A percentile compares a stretch with the other conserved stretches of the same genome.
Evolutionary conservation across 441 rosid species (phyloP).

Genomic region (Syzygium syzygioides): DNA sequence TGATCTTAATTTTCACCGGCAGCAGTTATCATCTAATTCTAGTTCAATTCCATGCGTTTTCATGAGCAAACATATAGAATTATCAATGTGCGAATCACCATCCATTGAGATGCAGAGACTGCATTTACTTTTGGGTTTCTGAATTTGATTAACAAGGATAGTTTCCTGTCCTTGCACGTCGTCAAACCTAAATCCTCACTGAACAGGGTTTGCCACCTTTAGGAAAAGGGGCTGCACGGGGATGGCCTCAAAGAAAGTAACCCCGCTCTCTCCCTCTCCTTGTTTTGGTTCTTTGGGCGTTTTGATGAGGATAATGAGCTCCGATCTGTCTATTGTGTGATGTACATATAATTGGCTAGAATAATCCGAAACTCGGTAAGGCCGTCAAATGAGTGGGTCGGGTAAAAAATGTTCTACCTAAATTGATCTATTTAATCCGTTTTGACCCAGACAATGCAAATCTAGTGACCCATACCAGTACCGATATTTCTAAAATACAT

Average conservation of each 20-base stretch:
- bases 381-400: not conserved
- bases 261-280: not conserved
- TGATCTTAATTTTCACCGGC: too few relatives aligned
- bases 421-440: too few relatives aligned
- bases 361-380: too few relatives aligned
- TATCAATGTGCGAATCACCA: not conserved
- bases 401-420: not conserved
- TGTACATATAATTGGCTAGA: not conserved
- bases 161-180: not conserved
- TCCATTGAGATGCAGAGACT: not conserved
- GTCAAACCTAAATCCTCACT: too few relatives aligned
- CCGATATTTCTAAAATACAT: not conserved
- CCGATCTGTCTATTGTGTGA: too few relatives aligned
- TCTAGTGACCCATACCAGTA: rapidly evolving
- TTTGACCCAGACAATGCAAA: rapidly evolving
- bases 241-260: not conserved
- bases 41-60: too few relatives aligned
- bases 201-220: not conserved
- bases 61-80: too few relatives aligned
- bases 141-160: not conserved
- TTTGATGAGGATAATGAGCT: not conserved
- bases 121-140: not conserved
- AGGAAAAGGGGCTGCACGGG: not conserved
- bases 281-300: not conserved
- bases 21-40: too few relatives aligned